Base-by-base conservation (phyloP, 371 early-diverging fungal species). In the Mucor saturninus region DNA sequence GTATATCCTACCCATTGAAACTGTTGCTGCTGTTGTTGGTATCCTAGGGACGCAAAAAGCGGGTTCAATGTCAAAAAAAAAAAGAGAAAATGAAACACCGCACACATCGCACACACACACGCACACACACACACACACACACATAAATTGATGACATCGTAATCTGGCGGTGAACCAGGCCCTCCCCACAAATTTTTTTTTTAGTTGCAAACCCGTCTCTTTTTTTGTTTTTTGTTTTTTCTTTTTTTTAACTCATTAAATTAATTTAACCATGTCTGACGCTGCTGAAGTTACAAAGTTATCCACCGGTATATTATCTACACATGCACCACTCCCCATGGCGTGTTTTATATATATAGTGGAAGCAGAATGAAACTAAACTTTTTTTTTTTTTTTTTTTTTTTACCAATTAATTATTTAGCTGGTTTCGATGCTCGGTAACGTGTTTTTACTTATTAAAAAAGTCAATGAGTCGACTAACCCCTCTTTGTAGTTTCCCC, bases 401-500 rank as follows among this genome's bases (percentile, higher is more conserved):
- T 21, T 21, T 21, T 21, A 0, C 1, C 1, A 21, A 21, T 21
- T 21, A 21, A 21, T 38, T 64, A 45, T 56, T 21, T 85, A 66
- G 84, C 73, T 61, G 81, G 81, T 61, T 86, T 87, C 74, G 89
- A 89, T 73, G 86, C 73, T 68, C 72, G 72, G 72, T 72, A 72
- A 72, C 50, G 54, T 64, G 65, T 55, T 50, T 35, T 32, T 42
- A 38, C 26, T 26, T 9, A 21, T 21, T 21, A 28, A 3, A 7
- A 2, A 46, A 5, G 21, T 6, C 8, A 21, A 42, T 21, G 46
- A 46, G 4, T 48, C 45, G 13, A 32, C 31, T 59, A 39, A 68
- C 21, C 43, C 31, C 26, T 39, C 29, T 28, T 52, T 45, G n/a
- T 26, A 72, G 96, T 68, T 96, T 95, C 91, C 97, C 97, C 72